Conservation (phyloP, 106 monocot species). For the Apostasia shenzhenica region DNA sequence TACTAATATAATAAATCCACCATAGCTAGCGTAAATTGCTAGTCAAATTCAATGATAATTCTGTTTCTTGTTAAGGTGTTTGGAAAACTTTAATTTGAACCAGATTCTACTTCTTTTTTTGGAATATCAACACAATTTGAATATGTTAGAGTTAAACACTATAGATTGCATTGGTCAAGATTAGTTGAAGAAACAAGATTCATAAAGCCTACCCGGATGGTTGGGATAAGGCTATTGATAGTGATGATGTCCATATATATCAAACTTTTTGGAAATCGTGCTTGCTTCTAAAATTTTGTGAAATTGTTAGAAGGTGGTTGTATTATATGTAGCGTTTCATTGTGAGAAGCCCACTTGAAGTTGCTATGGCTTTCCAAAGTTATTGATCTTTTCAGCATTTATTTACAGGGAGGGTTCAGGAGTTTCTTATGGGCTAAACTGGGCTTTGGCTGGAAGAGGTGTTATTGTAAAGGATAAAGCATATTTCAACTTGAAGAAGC, state of each 20-base stretch:
- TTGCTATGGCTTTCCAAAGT: not conserved
- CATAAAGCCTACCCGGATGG: too few species aligned
- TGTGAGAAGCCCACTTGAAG: not conserved
- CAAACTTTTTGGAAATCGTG: not conserved
- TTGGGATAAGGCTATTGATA: too few species aligned
- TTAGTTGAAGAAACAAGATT: too few species aligned
- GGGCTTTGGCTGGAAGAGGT: conserved; percentile 82
- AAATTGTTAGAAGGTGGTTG: not conserved
- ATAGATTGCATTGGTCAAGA: too few species aligned
- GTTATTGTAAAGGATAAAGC: conserved; percentile 73
- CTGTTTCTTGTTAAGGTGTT: too few species aligned
- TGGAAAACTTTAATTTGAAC: too few species aligned
- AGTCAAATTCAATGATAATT: too few species aligned
- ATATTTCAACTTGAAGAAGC: conserved; percentile 56
- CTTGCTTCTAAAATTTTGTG: not conserved
- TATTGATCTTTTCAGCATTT: not conserved
- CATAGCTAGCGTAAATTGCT: too few species aligned
- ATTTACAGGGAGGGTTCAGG: conserved; percentile 37
- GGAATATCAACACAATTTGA: too few species aligned
- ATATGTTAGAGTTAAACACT: too few species aligned
- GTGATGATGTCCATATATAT: not conserved
- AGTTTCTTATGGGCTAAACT: conserved; percentile 60
- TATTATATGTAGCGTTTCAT: not conserved
- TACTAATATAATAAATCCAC: not conserved
- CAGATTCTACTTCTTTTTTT: too few species aligned